Evolutionary conservation across 768 basidiomycete species (phyloP).

Genomic region (Lactarius pseudohatsudake): DNA sequence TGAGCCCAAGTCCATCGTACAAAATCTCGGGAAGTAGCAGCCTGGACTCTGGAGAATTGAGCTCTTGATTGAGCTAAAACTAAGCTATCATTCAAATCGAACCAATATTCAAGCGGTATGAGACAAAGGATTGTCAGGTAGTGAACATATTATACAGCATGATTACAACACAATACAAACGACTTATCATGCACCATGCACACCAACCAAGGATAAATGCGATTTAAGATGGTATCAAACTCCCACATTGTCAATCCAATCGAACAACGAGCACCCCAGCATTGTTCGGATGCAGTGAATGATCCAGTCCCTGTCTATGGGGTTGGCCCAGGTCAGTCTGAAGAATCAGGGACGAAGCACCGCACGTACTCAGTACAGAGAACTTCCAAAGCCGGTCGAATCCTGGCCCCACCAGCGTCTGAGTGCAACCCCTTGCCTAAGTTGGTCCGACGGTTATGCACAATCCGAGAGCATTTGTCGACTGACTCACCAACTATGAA

Average conservation of each 20-base stretch:
- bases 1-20: too few relatives aligned
- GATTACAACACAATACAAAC: too few relatives aligned
- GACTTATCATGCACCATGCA: too few relatives aligned
- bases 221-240: background rate
- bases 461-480: background rate
- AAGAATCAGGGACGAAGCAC: background rate
- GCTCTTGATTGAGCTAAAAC: too few relatives aligned
- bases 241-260: background rate
- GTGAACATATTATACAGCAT: too few relatives aligned
- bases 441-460: background rate
- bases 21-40: too few relatives aligned
- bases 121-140: too few relatives aligned
- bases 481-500: slow-evolving; percentile 22
- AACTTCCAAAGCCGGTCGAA: slow-evolving; percentile 16
- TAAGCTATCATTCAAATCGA: too few relatives aligned
- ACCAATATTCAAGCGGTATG: background rate
- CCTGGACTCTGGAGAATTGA: too few relatives aligned
- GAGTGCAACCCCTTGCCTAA: slow-evolving; percentile 14
- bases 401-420: slow-evolving; percentile 8
- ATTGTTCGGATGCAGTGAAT: slow-evolving; percentile 6
- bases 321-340: background rate
- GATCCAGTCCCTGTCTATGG: background rate
- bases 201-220: too few relatives aligned
- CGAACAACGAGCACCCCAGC: slow-evolving; percentile 15
- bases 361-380: slow-evolving; percentile 11